phyloP scores from a whole-genome alignment of 768 basidiomycete species.

The Pisolithus microcarpus region DNA sequence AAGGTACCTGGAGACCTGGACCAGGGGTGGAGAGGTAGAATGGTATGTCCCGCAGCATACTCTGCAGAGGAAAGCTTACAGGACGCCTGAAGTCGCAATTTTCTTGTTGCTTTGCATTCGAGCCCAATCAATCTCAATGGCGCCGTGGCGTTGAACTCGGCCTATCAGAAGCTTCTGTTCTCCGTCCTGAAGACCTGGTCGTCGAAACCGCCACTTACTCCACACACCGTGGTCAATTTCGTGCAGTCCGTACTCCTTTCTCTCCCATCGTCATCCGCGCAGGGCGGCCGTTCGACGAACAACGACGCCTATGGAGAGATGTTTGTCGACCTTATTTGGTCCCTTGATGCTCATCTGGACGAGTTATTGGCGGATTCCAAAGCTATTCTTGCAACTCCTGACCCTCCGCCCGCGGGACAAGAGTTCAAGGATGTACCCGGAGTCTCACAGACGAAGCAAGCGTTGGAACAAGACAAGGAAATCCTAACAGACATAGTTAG shows the following conservation, averaged over 20 bases:
- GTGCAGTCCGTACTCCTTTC: constrained; percentile 51
- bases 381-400: constrained; percentile 29
- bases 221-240: constrained; percentile 52
- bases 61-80: constrained; percentile 6
- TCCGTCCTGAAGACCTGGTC: constrained; percentile 54
- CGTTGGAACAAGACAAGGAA: constrained; percentile 58
- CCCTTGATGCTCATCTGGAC: constrained; percentile 70
- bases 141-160: constrained; percentile 53
- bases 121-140: constrained; percentile 47
- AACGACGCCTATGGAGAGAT: constrained; percentile 53
- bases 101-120: constrained; percentile 53
- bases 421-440: constrained; percentile 20
- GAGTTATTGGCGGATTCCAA: constrained; percentile 57
- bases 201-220: constrained; percentile 38
- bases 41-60: constrained; percentile 39
- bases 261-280: constrained; percentile 59
- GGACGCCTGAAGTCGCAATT: constrained; percentile 43
- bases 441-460: constrained; percentile 41
- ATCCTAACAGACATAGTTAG: constrained; percentile 52
- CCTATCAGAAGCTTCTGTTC: constrained; percentile 61
- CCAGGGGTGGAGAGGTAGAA: constrained; percentile 51
- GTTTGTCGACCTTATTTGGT: constrained; percentile 77
- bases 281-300: constrained; percentile 32
- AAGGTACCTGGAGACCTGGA: constrained; percentile 47
- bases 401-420: constrained; percentile 21